These are phyloP conservation scores for Candida labiduridarum DNA, from an alignment of 1,139 yeast genomes.

Conservation along the genomic window DNA sequence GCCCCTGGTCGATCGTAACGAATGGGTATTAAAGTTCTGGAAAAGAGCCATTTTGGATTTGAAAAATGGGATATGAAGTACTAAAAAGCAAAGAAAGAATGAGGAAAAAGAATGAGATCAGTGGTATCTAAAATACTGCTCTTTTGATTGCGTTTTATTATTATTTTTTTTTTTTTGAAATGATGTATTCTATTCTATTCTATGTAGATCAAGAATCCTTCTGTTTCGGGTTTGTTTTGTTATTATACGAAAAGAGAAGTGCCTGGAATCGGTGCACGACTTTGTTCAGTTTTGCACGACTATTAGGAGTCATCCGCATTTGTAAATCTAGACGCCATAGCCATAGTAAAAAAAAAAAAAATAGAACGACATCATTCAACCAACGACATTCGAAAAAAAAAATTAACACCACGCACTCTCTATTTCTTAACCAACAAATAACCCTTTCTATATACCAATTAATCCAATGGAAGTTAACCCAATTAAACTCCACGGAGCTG, in stretches of 20 bases:
- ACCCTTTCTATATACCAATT: background rate
- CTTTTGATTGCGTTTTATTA: background rate
- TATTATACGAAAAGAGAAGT: slow-evolving; percentile 2
- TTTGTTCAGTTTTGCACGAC: background rate
- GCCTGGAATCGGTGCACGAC: background rate
- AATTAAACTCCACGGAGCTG: slow-evolving; percentile 9
- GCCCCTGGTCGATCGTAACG: slow-evolving; percentile 56
- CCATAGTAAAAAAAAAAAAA: too few species aligned
- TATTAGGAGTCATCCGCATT: background rate
- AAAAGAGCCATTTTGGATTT: slow-evolving; percentile 48
- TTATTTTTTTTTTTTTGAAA: background rate
- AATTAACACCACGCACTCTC: background rate
- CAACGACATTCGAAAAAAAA: background rate
- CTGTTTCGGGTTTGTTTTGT: background rate
- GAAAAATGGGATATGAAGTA: background rate
- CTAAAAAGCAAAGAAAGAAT: background rate
- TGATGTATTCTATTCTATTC: background rate
- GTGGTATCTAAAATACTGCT: background rate
- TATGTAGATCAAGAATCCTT: background rate
- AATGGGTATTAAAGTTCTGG: slow-evolving; percentile 59
- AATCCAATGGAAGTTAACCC: slow-evolving; percentile 13
- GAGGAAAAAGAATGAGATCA: background rate
- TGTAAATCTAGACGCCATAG: too few species aligned
- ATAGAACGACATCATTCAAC: background rate
- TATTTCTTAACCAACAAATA: background rate